These are phyloP conservation scores for Zygnema circumcarinatum DNA, from an alignment of 139 green algal species.

Conservation along the genomic window DNA sequence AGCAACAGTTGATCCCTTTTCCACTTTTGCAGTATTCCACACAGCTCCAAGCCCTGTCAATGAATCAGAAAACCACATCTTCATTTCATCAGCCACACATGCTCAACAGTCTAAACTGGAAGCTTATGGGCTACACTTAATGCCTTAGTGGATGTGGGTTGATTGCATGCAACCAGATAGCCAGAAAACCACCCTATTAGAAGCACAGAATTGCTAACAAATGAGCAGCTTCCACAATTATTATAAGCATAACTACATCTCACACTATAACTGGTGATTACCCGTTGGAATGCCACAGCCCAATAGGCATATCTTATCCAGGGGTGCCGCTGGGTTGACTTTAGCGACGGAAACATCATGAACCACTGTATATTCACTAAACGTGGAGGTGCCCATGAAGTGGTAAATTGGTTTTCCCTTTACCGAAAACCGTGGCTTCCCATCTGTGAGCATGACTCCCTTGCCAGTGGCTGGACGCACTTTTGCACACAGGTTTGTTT, in stretches of 20 bases:
- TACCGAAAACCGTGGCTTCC: conserved; percentile 81
- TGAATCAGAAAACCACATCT: conserved; percentile 64
- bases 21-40: conserved; percentile 92
- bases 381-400: conserved; percentile 99
- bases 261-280: too few species aligned
- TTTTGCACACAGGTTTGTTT: conserved; percentile 91
- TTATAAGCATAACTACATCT: too few species aligned
- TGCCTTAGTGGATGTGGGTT: too few species aligned
- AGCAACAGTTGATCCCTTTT: conserved; percentile 83
- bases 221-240: too few species aligned
- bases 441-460: conserved; percentile 91
- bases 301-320: conserved; percentile 81
- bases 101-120: too few species aligned
- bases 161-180: too few species aligned
- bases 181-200: too few species aligned
- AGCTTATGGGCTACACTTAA: too few species aligned
- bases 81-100: too few species aligned
- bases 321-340: conserved; percentile 59
- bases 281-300: conserved; percentile 64
- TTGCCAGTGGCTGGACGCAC: conserved; percentile 66
- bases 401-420: conserved; percentile 92
- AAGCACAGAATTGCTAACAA: too few species aligned
- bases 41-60: conserved; percentile 93
- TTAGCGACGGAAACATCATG: conserved; percentile 78
- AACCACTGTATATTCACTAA: conserved; percentile 97